phyloP scores from a whole-genome alignment of 345 rosid genomes.

The Turnera subulata region DNA sequence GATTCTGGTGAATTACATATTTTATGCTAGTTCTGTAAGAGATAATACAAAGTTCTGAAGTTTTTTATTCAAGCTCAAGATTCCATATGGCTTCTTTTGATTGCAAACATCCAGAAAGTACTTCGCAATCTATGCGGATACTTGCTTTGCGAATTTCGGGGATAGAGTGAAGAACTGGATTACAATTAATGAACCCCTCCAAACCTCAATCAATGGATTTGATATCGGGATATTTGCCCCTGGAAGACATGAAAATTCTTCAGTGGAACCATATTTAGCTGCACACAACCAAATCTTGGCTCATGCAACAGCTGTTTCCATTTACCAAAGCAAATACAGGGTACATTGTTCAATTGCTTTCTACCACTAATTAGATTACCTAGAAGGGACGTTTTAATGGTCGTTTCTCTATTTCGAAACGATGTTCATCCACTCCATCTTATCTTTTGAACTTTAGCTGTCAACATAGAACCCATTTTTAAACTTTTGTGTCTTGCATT shows the following conservation, averaged over 20 bases:
- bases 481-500: not conserved
- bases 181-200: conserved; percentile 28
- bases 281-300: conserved; percentile 31
- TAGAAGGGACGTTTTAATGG: no score
- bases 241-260: conserved; percentile 19
- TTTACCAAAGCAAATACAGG: conserved; percentile 25
- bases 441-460: no score
- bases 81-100: conserved; percentile 9
- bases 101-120: conserved; percentile 56
- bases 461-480: not conserved
- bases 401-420: no score
- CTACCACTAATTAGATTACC: no score
- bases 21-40: no score
- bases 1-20: not conserved
- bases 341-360: not conserved
- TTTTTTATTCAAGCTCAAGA: not conserved
- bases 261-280: conserved; percentile 22
- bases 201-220: conserved; percentile 20
- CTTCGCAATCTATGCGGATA: conserved; percentile 47
- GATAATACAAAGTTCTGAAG: not conserved
- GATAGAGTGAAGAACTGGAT: conserved; percentile 33
- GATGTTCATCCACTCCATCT: no score
- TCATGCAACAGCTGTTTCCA: conserved; percentile 23
- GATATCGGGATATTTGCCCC: conserved; percentile 25
- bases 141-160: conserved; percentile 28